Base-by-base conservation (phyloP, 2,329 filamentous ascomycete species). In the Didymosphaeria variabile region DNA sequence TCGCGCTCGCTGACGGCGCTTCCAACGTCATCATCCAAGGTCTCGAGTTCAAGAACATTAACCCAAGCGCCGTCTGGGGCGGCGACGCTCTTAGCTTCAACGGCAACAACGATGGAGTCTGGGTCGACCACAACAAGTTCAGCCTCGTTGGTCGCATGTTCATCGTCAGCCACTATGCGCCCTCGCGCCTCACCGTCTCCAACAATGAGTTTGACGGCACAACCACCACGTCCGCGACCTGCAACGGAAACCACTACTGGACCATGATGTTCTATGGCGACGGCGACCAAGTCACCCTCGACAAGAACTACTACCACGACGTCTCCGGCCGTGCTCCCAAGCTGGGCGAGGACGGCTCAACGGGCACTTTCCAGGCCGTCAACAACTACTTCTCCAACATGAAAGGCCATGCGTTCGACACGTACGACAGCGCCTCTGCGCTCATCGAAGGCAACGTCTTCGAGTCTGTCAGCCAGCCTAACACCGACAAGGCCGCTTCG, bases 181-280 rank as follows among this genome's bases (percentile, higher is more conserved):
- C 73, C 31, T 73, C 76, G 5, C 59, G 84, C 47, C 84, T 89
- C 21, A 87, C 86, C 31, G 83, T 89, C 72, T 86, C 86, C 67
- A 88, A 89, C 82, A 81, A 72, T 77, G 84, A 86, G 70, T 84
- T 89, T 67, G 83, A 89, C 69, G 87, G 87, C 49, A 71, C 72
- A 26, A 82, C 82, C 36, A 72, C 77, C 19, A 88, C 81, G 79
- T 88, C 85, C 12, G 83, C 87, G 5, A 85, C 82, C 50, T 89
- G 87, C 75, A 80, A 88, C 69, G 81, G 79, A 44, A 81, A 86
- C 74, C 85, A 87, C 77, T 88, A 88, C 83, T 88, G 87, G 67
- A 55, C 60, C n/a, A 55, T 68, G 46, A 52, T 62, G 21, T 53
- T 66, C 29, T 58, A 60, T 49, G 65, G 63, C 9, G 34, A 51